Evolutionary conservation across 208 protist genomes (phyloP), one percentile per base, ranked within the genome.

Genomic region (Crithidia bombi): DNA sequence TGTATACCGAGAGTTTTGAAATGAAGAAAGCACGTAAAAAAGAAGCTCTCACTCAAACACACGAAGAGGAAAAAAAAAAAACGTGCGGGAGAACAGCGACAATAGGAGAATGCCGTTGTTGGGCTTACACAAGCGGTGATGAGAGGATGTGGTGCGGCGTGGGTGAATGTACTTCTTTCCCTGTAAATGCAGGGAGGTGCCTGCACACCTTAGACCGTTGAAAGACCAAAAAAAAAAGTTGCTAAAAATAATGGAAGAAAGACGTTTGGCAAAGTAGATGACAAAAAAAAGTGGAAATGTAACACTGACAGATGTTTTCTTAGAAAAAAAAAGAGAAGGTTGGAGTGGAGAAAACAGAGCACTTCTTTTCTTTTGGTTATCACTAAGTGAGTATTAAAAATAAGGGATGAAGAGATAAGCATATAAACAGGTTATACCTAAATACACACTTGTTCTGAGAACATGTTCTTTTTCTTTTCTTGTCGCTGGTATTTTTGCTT

Each of bases 351-450:
- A 57, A 65, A 30, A 57, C 23, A 47, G n/a, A n/a, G n/a, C n/a
- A n/a, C n/a, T n/a, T n/a, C 25, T 49, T 51, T 47, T 51, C 5
- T 64, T 51, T 51, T 50, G 7, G 36, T 38, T 15, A 14, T 38
- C 28, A 50, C 57, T 51, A 17, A 36, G 11, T 26, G 23, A 63
- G 51, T 17, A 26, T 23, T 23, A 63, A 63, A 30, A 50, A 51
- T 69, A 19, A 33, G 55, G 30, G 38, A 14, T 21, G 23, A 38
- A 44, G 65, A 47, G 59, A 55, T 12, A 21, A 79, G n/a, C 41
- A 51, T 43, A 32, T 51, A 65, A 70, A 77, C 3, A 65, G 54
- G 58, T 58, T 55, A 33, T 47, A 69, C 32, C 32, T 44, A 65
- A 30, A 46, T 64, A 69, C 32, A 75, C 17, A 14, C n/a, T n/a